Conservation (phyloP, 495 filamentous ascomycete species). For the Barbatosphaeria neglecta region DNA sequence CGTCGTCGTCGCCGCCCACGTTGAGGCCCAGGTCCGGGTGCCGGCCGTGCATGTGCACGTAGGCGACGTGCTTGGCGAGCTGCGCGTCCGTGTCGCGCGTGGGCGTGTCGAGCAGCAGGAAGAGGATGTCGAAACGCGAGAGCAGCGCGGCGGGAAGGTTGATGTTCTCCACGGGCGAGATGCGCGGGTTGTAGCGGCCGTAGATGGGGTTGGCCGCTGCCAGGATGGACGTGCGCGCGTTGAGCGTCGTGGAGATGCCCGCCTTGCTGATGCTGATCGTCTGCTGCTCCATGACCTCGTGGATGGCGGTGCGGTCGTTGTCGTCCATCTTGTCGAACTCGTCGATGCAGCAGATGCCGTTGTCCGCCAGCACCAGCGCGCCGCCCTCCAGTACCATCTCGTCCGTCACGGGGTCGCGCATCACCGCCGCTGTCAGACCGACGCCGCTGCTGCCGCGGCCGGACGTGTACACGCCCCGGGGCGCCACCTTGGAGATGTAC, state of each 20-base stretch:
- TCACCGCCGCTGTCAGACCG: conserved; percentile 93
- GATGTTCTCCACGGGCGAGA: conserved; percentile 97
- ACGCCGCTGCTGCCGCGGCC: conserved; percentile 93
- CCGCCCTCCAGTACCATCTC: conserved; percentile 99
- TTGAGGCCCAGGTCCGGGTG: conserved; percentile 75
- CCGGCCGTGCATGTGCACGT: conserved; percentile 93
- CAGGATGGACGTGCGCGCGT: conserved; percentile 93
- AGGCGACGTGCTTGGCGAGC: conserved; percentile 88
- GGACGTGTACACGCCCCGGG: conserved; percentile 93
- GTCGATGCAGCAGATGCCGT: conserved; percentile 97
- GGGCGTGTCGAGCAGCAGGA: conserved; percentile 90
- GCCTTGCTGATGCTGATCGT: conserved; percentile 98
- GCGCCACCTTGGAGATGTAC: conserved; percentile 97
- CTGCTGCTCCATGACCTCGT: conserved; percentile 99
- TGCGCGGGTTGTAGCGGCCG: conserved; percentile 91
- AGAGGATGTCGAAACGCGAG: conserved; percentile 93
- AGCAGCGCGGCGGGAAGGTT: conserved; percentile 92
- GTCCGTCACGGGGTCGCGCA: conserved; percentile 96
- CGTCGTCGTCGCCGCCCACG: too few relatives aligned
- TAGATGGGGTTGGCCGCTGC: conserved; percentile 96
- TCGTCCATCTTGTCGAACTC: conserved; percentile 99
- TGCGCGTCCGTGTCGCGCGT: conserved; percentile 80
- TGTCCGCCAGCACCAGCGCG: conserved; percentile 88
- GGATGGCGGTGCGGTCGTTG: conserved; percentile 84
- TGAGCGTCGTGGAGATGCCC: conserved; percentile 90